Evolutionary conservation across 31 red algal species (phyloP), one percentile per base, ranked within the genome.

Genomic region (Odonthalia washingtoniensis): DNA sequence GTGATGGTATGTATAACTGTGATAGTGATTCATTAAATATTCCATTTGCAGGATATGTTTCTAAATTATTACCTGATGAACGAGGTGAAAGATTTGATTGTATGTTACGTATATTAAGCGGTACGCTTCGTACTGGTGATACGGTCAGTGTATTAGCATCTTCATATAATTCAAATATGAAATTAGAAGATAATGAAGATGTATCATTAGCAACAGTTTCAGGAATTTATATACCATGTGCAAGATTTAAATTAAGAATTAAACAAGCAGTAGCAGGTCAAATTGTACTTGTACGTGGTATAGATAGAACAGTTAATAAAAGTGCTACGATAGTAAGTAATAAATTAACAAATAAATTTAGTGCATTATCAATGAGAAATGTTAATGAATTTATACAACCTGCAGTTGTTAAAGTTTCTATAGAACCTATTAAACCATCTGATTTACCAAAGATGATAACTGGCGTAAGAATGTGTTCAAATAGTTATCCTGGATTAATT

Each of bases 371-470:
- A 44, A 72, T 91, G 32, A 61, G 86, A 52, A 74, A 80, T 43
- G 17, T 91, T 9, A 49, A 40, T 63, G 80, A 88, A 14, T 78
- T 83, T 68, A 35, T 91, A 28, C 53, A 68, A 9, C 46, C 74
- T 17, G 88, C 85, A 28, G 83, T 88, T 37, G 35, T 84, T 1
- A 92, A 95, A 39, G 83, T 95, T 32, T 83, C 97, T 30, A 62
- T 99, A 33, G 97, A 96, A 78, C 94, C 95, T 21, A 46, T 97
- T 6, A 57, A 74, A 4, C 97, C 94, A 30, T 65, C 97, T 0
- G 89, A 95, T 27, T 78, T 98, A 60, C 96, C 96, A 43, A 92
- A 91, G 53, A 95, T 98, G 89, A 90, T 98, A 17, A 65, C 79
- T 18, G 87, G 80, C 12, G 27, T 98, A n/a, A 83, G 91, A 65